Base-by-base conservation (phyloP, 1,284 basidiomycete species). In the Moesziomyces parantarcticus region DNA sequence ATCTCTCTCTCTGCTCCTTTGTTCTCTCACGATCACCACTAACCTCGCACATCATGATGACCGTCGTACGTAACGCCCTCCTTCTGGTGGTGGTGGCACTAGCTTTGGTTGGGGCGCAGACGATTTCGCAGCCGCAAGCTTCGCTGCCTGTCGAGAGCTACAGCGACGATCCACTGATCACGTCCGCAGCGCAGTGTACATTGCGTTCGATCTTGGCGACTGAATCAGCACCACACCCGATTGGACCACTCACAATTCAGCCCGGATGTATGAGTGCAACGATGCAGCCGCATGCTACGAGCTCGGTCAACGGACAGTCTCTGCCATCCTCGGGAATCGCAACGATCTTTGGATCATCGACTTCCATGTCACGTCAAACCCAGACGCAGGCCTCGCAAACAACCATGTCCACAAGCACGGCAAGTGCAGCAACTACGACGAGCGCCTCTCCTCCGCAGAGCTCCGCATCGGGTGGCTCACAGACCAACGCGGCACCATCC, bases 161-260 rank as follows among this genome's bases (percentile, higher is more conserved):
- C 47, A 54, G 46, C 41, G 59, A 68, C 46, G 65, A 68, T 32
- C 65, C 65, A 10, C 21, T 39, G 11, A 34, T 62, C 64, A 67
- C 52, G 29, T 32, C 10, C 39, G 55, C 23, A 44, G 40, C 26
- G 62, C 57, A 3, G 62, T 66, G 69, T 52, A 49, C 62, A 16
- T 52, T 72, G 21, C 43, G 54, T 2, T 14, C 40, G 5, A 58
- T 63, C 36, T 58, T 66, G 2, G 51, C 39, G 14, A 56, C 59
- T 20, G 52, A 66, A 26, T 58, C 56, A 0, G 68, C 23, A 3
- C 46, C 21, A 0, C 63, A 62, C 11, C 47, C 47, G 16, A 72
- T 72, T 8, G 69, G 69, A 2, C 69, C 59, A 5, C 69, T 72
- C 34, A 66, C 69, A 0, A 41, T 57, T 10, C 34, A 49, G 9